Evolutionary conservation across 306 rosid species (phyloP), one percentile per base, ranked within the genome.

Genomic region (Alnus rubra): DNA sequence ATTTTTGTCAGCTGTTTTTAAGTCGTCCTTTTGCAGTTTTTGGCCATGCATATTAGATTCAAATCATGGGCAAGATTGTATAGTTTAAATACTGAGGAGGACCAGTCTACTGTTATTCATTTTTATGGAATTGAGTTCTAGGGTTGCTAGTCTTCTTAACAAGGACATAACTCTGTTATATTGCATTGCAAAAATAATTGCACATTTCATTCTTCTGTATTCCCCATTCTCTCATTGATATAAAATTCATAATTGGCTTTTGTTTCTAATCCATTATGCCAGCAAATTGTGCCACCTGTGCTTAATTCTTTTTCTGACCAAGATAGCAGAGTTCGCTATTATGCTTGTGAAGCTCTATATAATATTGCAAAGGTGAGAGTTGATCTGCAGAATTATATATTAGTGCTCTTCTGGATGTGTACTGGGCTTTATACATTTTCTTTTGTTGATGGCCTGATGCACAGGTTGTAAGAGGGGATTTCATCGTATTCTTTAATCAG

Each of bases 381-480:
- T 67, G 82, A 71, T 74, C 78, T 42, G 53, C 77, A 74, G 85
- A 67, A 75, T 76, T 68, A 73, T 75, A 55, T 55, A 9, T 69
- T 33, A 48, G 67, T 42, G 31, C 54, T 51, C 64, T 64, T 82
- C 56, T 48, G 69, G 70, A 69, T 63, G 76, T 65, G 54, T 86
- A 28, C 78, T 51, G 63, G 68, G 53, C 78, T 73, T 86, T 77
- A 89, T 84, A 84, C 71, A 56, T 44, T 52, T 52, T 67, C 58
- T 78, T 84, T 69, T 35, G 51, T 19, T 68, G 72, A 44, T 68
- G 72, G 51, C 3, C 55, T 78, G 79, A 71, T 83, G 80, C 44
- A 53, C 92, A 95, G 99, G 99, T 96, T 86, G 99, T 96, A 63
- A 93, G 99, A 84, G 99, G 99, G 82, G 99, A 96, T 64, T 96